Conservation (phyloP, 441 rosid genomes). For the Euphorbia corollata region DNA sequence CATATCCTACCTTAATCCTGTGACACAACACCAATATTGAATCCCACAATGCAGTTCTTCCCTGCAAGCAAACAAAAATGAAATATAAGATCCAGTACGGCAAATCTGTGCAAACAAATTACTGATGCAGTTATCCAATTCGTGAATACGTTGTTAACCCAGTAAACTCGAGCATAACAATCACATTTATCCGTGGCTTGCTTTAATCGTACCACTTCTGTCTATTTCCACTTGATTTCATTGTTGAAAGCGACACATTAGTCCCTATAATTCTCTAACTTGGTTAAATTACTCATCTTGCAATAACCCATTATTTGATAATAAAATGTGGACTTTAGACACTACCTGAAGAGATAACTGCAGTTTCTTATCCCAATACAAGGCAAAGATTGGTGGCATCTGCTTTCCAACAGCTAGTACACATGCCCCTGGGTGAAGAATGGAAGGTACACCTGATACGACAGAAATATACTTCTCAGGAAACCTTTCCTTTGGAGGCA, state of each 20-base stretch:
- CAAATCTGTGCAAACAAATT: not conserved
- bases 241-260: too few relatives aligned
- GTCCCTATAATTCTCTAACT: too few relatives aligned
- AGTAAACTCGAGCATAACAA: too few relatives aligned
- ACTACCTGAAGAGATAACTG: constrained; percentile 80
- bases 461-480: constrained; percentile 86
- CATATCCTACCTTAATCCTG: constrained; percentile 66
- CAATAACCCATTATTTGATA: not conserved
- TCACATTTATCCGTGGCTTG: too few relatives aligned
- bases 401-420: constrained; percentile 66
- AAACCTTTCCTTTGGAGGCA: constrained; percentile 85
- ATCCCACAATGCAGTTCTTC: constrained; percentile 85
- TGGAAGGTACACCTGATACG: constrained; percentile 54
- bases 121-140: not conserved
- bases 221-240: too few relatives aligned
- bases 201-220: not conserved
- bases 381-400: constrained; percentile 59
- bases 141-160: not conserved
- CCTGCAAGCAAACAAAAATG: constrained; percentile 38
- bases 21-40: constrained; percentile 72
- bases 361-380: constrained; percentile 88
- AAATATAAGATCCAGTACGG: not conserved
- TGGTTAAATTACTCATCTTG: not conserved
- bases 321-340: not conserved
- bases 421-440: constrained; percentile 83